These are phyloP conservation scores for Colletotrichum sp. DNA, from an alignment of 2,329 filamentous ascomycete species.

Conservation along the genomic window DNA sequence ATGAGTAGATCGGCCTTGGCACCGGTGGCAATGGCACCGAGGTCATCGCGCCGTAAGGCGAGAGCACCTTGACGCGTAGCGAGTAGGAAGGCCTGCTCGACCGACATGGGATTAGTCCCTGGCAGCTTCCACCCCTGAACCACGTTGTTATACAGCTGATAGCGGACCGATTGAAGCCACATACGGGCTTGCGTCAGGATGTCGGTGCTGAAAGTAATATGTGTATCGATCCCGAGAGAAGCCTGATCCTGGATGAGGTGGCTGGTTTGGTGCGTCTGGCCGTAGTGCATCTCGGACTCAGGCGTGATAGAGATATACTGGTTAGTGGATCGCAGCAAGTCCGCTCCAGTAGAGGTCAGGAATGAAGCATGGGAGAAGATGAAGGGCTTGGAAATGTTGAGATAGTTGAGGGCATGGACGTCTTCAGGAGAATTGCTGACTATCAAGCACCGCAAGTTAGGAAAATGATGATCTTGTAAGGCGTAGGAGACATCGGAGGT, in stretches of 20 bases:
- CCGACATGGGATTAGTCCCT: conserved; percentile 53
- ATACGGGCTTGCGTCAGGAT: conserved; percentile 56
- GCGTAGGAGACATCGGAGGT: not conserved
- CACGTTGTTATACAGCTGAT: conserved; percentile 37
- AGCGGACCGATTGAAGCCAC: conserved; percentile 53
- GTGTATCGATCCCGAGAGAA: conserved; percentile 58
- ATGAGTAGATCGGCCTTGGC: conserved; percentile 59
- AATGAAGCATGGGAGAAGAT: conserved; percentile 58
- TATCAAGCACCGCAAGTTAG: not conserved
- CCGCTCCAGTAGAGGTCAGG: conserved; percentile 40
- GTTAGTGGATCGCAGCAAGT: conserved; percentile 50
- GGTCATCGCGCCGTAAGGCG: conserved; percentile 52
- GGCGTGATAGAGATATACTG: conserved; percentile 61
- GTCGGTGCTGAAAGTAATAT: conserved; percentile 55
- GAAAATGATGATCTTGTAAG: not conserved
- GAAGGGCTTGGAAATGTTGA: conserved; percentile 49
- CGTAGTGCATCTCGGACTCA: conserved; percentile 63
- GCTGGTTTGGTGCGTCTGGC: conserved; percentile 48
- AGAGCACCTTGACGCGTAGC: conserved; percentile 57
- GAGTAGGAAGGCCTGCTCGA: conserved; percentile 59
- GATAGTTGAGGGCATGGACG: conserved; percentile 36
- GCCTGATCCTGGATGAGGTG: conserved; percentile 53
- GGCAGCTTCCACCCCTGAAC: conserved; percentile 46
- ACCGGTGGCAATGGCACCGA: conserved; percentile 48
- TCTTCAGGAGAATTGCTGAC: not conserved